Evolutionary conservation across 345 rosid genomes (phyloP).

Genomic region (Viola odorata): DNA sequence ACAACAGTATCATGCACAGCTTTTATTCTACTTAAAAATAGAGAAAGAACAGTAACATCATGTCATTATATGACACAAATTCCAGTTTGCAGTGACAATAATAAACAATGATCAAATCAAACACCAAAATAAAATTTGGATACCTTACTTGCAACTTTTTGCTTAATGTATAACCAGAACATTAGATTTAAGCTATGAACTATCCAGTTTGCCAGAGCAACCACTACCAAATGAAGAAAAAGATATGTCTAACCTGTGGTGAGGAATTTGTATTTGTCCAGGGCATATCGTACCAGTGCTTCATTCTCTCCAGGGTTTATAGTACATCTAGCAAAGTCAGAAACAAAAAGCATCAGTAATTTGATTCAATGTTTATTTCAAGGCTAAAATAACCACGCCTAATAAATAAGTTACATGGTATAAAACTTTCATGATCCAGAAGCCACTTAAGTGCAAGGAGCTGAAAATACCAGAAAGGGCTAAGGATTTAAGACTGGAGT

Average conservation of each 20-base stretch:
- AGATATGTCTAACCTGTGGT: slow-evolving; percentile 57
- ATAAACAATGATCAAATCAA: too few relatives aligned
- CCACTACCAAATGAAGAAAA: neutral
- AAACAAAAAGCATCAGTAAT: slow-evolving; percentile 3
- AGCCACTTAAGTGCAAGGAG: too few relatives aligned
- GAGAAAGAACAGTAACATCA: too few relatives aligned
- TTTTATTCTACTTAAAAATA: too few relatives aligned
- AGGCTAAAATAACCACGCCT: neutral
- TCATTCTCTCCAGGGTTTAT: slow-evolving; percentile 96
- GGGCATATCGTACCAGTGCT: slow-evolving; percentile 85
- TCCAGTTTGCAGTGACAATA: too few relatives aligned
- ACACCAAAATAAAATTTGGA: too few relatives aligned
- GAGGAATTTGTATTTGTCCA: slow-evolving; percentile 74
- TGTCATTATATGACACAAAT: too few relatives aligned
- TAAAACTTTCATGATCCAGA: too few relatives aligned
- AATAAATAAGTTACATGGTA: too few relatives aligned
- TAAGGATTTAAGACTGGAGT: too few relatives aligned
- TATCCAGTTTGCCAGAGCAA: neutral
- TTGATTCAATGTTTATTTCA: neutral
- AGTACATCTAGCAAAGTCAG: slow-evolving; percentile 63
- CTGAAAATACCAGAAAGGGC: too few relatives aligned
- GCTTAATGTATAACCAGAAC: neutral
- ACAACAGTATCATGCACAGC: too few relatives aligned
- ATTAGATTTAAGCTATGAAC: neutral
- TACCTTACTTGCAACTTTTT: neutral